Evolutionary conservation across 78 protist species (phyloP).

Genomic region (Goniomonas avonlea): DNA sequence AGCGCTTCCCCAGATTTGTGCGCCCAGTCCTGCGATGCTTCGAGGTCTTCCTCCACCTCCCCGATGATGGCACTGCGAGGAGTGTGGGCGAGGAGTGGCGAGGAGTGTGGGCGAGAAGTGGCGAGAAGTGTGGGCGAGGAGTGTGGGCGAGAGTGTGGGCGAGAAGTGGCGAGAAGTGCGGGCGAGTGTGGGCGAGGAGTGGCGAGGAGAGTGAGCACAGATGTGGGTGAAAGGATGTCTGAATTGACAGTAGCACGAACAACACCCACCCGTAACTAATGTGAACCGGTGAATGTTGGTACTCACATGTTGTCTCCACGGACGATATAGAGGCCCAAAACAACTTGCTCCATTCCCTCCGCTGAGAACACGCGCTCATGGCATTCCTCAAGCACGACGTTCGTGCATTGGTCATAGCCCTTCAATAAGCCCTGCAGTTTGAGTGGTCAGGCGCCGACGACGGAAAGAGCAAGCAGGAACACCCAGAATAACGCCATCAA

Average conservation of each 20-base stretch:
- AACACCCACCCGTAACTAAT: too few relatives aligned
- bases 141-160: background rate
- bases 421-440: background rate
- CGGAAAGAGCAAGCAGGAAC: background rate
- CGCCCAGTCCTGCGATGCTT: background rate
- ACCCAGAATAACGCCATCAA: too few relatives aligned
- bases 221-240: background rate
- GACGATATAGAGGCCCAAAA: conserved; percentile 22
- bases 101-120: background rate
- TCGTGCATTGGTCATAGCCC: conserved; percentile 21
- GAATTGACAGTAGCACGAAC: background rate
- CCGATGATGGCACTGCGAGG: conserved; percentile 23
- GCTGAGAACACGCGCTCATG: conserved; percentile 17
- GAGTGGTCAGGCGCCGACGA: background rate
- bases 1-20: background rate
- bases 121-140: background rate
- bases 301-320: conserved; percentile 36
- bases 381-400: conserved; percentile 12
- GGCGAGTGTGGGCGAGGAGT: too few relatives aligned
- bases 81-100: background rate
- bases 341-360: conserved; percentile 6
- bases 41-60: conserved; percentile 4
- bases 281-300: background rate
- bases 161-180: background rate
- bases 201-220: too few relatives aligned